phyloP scores from a whole-genome alignment of 306 rosid species.

The Abrus pulchellus region DNA sequence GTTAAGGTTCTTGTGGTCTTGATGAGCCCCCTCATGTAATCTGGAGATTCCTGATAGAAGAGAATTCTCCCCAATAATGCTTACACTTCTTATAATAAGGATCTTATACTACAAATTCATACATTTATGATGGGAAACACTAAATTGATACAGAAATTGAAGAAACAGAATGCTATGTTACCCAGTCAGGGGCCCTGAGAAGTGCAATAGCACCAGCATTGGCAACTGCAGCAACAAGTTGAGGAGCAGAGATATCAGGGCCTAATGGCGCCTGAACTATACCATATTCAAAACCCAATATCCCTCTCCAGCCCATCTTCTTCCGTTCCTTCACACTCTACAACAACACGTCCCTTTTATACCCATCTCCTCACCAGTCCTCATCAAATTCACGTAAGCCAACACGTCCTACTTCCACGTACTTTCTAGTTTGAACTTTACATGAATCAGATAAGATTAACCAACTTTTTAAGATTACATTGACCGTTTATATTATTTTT shows the following conservation, averaged over 20 bases:
- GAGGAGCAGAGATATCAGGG: conserved; percentile 80
- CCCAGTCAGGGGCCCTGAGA: conserved; percentile 83
- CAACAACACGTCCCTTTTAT: background rate
- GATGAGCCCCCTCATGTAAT: conserved; percentile 72
- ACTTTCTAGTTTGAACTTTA: background rate
- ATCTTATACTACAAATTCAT: background rate
- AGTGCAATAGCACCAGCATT: conserved; percentile 81
- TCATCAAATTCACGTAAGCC: background rate
- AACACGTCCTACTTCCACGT: background rate
- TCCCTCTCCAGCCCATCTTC: conserved; percentile 74
- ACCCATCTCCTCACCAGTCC: background rate
- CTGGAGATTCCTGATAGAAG: conserved; percentile 69
- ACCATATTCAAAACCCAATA: conserved; percentile 76
- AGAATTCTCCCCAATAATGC: conserved; percentile 15
- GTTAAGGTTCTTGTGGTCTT: conserved; percentile 72
- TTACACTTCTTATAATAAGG: background rate
- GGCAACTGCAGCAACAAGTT: conserved; percentile 88
- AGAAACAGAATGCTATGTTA: background rate
- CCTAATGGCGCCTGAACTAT: conserved; percentile 83
- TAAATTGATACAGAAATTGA: background rate
- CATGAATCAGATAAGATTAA: background rate
- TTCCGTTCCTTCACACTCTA: background rate
- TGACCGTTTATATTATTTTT: background rate
- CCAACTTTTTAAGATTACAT: background rate
- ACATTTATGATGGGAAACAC: background rate